phyloP scores from a whole-genome alignment of 768 basidiomycete species.

The Trametes cingulata region DNA sequence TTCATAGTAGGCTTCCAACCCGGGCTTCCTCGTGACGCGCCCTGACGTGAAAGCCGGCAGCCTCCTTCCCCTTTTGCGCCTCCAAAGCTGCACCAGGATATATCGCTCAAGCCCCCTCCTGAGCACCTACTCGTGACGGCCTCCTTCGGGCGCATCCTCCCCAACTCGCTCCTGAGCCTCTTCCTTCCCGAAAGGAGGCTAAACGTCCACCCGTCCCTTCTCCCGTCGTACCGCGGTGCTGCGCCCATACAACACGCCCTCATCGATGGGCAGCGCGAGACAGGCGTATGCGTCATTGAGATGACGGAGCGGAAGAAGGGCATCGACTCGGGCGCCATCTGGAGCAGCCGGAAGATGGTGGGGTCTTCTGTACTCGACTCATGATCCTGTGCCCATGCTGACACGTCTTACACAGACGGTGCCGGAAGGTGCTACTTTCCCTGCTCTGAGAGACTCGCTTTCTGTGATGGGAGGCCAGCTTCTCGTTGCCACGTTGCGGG shows the following conservation, averaged over 20 bases:
- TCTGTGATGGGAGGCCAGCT: constrained; percentile 67
- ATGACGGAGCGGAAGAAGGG: constrained; percentile 71
- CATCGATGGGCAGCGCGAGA: constrained; percentile 61
- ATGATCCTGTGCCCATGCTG: not conserved
- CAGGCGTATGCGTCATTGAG: constrained; percentile 80
- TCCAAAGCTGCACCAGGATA: constrained; percentile 37
- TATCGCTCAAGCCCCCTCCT: constrained; percentile 34
- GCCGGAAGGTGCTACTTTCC: constrained; percentile 52
- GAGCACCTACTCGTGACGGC: constrained; percentile 78
- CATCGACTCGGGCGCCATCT: constrained; percentile 79
- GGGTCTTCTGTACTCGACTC: constrained; percentile 21
- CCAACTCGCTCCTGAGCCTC: constrained; percentile 54
- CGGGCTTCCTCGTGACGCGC: not conserved
- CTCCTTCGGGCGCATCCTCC: constrained; percentile 88
- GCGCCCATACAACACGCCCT: constrained; percentile 88
- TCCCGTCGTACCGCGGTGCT: constrained; percentile 87
- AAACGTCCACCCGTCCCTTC: constrained; percentile 88
- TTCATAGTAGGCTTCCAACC: constrained; percentile 55
- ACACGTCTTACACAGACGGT: constrained; percentile 45
- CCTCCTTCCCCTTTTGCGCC: constrained; percentile 35
- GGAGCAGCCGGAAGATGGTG: constrained; percentile 57
- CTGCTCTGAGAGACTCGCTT: constrained; percentile 54
- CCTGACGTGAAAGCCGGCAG: not conserved
- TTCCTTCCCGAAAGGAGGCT: constrained; percentile 64
- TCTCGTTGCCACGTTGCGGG: constrained; percentile 68